Evolutionary conservation across 2,329 filamentous ascomycete species (phyloP), one percentile per base, ranked within the genome.

Genomic region (Alternaria infectoria): DNA sequence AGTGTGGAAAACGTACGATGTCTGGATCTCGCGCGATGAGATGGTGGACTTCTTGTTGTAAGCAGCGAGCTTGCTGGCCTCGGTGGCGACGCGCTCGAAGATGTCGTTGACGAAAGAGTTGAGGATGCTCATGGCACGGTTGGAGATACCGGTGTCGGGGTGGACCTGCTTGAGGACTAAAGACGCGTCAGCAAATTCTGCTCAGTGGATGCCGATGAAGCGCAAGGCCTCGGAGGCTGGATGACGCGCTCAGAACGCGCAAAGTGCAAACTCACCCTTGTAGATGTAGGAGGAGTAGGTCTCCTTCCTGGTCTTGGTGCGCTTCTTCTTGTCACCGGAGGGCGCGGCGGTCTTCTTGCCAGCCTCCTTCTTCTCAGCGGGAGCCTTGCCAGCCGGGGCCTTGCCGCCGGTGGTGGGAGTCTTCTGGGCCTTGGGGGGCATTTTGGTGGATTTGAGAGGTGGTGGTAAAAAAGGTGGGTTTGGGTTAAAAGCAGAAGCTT

Each of bases 1-100:
- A 5, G 13, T 7, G 23, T 21, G n/a, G 5, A 58, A 46, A 64
- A 85, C 87, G 72, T 83, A 90, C 84, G 96, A 97, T 77, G 96
- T 99, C 89, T 99, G 96, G 81, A 99, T 99, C 87, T 99, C 96
- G 80, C 96, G 92, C 74, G 96, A 98, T 58, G 95, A 98, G 86
- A 99, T 99, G 82, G 96, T 99, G 55, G 95, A 98, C 89, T 99
- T 99, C 92, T 98, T 99, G 91, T 99, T 99, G 89, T 99, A 99
- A 70, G 96, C 96, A 75, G 96, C 96, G 67, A 99, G 91, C 91
- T 99, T 99, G 82, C 93, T 97, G 56, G 96, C 96, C 86, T 99
- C 96, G 64, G 96, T 97, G 71, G 96, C 96, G 76, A 99, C 95
- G 77, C 96, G 94, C 91, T 99, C 96, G 83, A 99, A 99, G 83